These are phyloP conservation scores for Epichloe glyceriae DNA, from an alignment of 2,329 filamentous ascomycete species.

Conservation along the genomic window DNA sequence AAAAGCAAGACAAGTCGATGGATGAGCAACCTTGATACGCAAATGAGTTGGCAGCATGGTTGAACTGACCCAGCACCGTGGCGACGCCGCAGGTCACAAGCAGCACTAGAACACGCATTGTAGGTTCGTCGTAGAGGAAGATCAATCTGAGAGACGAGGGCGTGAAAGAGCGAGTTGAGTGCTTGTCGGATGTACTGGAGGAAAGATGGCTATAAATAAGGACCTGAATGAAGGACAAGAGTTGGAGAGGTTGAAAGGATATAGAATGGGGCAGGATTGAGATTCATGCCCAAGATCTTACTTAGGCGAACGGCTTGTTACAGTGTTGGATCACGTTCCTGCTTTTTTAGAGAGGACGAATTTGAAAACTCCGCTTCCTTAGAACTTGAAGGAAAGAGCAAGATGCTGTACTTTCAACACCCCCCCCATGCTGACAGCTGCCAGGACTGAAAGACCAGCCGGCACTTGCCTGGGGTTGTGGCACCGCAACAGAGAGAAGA, in stretches of 20 bases:
- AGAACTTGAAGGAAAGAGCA: conserved; percentile 1
- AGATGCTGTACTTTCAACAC: neutral
- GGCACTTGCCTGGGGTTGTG: neutral
- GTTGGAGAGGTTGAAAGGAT: conserved; percentile 4
- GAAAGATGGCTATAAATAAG: conserved; percentile 4
- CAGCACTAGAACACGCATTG: conserved; percentile 13
- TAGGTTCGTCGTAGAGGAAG: conserved; percentile 5
- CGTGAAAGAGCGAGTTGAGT: neutral
- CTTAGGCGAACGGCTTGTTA: neutral
- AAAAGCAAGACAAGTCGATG: conserved; percentile 16
- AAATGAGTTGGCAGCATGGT: conserved; percentile 12
- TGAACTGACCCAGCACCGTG: conserved; percentile 10
- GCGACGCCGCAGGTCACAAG: conserved; percentile 12
- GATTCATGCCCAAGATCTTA: neutral
- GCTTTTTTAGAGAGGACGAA: neutral
- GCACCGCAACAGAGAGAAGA: too few relatives aligned
- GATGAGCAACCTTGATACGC: conserved; percentile 16
- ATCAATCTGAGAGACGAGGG: neutral
- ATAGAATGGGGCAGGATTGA: conserved; percentile 1
- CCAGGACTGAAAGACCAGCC: neutral
- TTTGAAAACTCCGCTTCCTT: neutral
- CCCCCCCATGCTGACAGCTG: neutral
- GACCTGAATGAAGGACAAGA: conserved; percentile 5
- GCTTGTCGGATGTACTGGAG: conserved; percentile 3
- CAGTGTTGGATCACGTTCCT: neutral